Evolutionary conservation across 2,329 filamentous ascomycete species (phyloP).

Genomic region (Scedosporium aurantiacum): DNA sequence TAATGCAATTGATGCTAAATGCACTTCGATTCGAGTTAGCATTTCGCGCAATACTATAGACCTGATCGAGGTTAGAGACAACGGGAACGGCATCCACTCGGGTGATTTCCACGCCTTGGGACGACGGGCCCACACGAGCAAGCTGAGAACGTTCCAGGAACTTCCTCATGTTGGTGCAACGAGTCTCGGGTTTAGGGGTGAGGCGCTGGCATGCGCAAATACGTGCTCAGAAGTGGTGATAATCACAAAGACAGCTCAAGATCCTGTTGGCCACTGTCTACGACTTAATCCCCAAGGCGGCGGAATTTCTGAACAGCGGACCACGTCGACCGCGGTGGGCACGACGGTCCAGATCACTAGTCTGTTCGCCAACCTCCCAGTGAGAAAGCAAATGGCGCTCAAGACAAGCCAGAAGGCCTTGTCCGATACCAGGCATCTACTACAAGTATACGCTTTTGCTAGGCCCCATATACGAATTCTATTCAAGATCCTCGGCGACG

Average conservation of each 20-base stretch:
- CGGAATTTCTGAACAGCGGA: slow-evolving; percentile 19
- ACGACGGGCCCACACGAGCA: slow-evolving; percentile 63
- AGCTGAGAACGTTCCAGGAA: slow-evolving; percentile 54
- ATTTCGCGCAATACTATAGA: slow-evolving; percentile 57
- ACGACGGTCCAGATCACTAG: slow-evolving; percentile 53
- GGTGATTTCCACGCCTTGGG: slow-evolving; percentile 53
- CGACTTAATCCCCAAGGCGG: slow-evolving; percentile 25
- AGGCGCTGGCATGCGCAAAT: slow-evolving; percentile 58
- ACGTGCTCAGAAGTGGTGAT: slow-evolving; percentile 48
- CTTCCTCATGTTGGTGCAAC: slow-evolving; percentile 42
- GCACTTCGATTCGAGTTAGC: slow-evolving; percentile 53
- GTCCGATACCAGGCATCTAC: slow-evolving; percentile 43
- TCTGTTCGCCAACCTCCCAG: slow-evolving; percentile 50
- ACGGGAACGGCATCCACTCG: slow-evolving; percentile 57
- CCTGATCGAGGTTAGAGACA: slow-evolving; percentile 59
- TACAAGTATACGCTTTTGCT: slow-evolving; percentile 56
- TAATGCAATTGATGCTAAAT: slow-evolving; percentile 63
- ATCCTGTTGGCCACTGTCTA: slow-evolving; percentile 45
- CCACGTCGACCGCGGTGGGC: slow-evolving; percentile 47
- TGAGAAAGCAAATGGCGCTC: slow-evolving; percentile 46
- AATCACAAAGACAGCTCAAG: slow-evolving; percentile 51
- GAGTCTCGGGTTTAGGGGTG: slow-evolving; percentile 65
- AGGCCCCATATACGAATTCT: slow-evolving; percentile 50
- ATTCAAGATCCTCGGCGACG: slow-evolving; percentile 47
- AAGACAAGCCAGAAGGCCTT: slow-evolving; percentile 49